Base-by-base conservation (phyloP, 106 monocot genomes). In the Alisma plantagoaquatica region DNA sequence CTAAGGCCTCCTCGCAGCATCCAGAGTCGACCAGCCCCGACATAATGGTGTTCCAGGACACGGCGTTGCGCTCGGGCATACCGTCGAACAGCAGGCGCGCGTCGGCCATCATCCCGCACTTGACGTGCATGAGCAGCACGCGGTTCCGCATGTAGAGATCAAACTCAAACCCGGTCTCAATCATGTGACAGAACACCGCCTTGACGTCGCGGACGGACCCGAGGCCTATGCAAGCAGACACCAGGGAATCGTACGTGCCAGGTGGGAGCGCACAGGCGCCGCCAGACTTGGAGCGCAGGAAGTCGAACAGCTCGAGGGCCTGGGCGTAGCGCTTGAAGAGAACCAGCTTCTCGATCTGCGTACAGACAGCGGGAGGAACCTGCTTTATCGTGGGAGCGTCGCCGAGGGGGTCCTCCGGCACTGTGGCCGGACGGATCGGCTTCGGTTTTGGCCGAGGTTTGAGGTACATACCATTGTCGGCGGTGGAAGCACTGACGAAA, bases 281-380 rank as follows among this genome's bases (percentile, higher is more conserved):
- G 4, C 24, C 60, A n/a, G n/a, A n/a, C n/a, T 20, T 53, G 16
- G 60, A 61, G 24, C 64, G 64, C 49, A 82, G 27, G 29, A 82
- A 60, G 42, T 92, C 86, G 43, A 92, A 92, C 41, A 92, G 48
- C 27, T 92, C 92, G 11, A 92, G 57, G 29, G 92, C 86, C 59
- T 82, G 76, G 30, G 41, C 43, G 65, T 74, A 82, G 43, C 79
- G 76, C 27, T 64, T 77, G 46, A 73, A 56, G 38, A 76, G 73
- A 12, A 77, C 69, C 60, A 82, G 51, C 71, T 62, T 75, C 74
- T 82, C 76, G 30, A 86, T 70, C 10, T 82, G 67, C 16, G 57
- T 54, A 27, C 70, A 68, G 52, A 86, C 26, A 21, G 29, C 26
- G 4, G 68, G 57, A 27, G 43, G 31, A 16, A 23, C 56, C 10